phyloP scores from a whole-genome alignment of 1,139 yeast genomes.

The Debaryomyces nepalensis region DNA sequence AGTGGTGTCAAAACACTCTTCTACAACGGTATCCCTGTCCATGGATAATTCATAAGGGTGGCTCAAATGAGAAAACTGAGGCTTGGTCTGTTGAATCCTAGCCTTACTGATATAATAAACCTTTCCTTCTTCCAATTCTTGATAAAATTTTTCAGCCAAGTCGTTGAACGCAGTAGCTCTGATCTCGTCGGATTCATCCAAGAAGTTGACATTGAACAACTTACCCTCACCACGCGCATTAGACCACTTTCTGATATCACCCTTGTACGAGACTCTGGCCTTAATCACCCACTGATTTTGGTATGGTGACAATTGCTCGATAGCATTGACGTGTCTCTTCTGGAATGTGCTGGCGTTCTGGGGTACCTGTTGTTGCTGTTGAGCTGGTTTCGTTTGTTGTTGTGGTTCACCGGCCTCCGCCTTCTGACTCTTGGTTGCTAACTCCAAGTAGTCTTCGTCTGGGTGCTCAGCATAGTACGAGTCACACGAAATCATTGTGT shows the following conservation, averaged over 20 bases:
- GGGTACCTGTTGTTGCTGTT: constrained; percentile 21
- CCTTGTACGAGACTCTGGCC: constrained; percentile 86
- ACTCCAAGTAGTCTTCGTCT: constrained; percentile 48
- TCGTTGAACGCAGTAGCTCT: constrained; percentile 95
- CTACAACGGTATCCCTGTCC: constrained; percentile 78
- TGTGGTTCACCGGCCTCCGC: constrained; percentile 14
- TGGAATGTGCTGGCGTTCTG: constrained; percentile 18
- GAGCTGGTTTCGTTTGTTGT: constrained; percentile 14
- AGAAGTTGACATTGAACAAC: constrained; percentile 81
- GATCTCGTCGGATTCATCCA: constrained; percentile 96
- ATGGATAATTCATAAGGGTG: constrained; percentile 89
- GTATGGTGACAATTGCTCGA: constrained; percentile 90
- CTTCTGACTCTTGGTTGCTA: constrained; percentile 23
- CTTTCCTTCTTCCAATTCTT: constrained; percentile 81
- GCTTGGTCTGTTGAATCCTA: constrained; percentile 80
- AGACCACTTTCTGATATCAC: constrained; percentile 87
- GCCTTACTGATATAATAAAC: constrained; percentile 86
- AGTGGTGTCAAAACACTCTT: constrained; percentile 65
- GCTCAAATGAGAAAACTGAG: constrained; percentile 79
- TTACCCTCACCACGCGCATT: constrained; percentile 89
- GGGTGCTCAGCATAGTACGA: constrained; percentile 60
- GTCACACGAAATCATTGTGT: constrained; percentile 49
- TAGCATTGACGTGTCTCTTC: constrained; percentile 58
- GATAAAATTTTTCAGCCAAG: constrained; percentile 77
- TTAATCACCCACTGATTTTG: constrained; percentile 90